Evolutionary conservation across 805 yeast genomes (phyloP).

Genomic region (Wickerhamomyces chambardii): DNA sequence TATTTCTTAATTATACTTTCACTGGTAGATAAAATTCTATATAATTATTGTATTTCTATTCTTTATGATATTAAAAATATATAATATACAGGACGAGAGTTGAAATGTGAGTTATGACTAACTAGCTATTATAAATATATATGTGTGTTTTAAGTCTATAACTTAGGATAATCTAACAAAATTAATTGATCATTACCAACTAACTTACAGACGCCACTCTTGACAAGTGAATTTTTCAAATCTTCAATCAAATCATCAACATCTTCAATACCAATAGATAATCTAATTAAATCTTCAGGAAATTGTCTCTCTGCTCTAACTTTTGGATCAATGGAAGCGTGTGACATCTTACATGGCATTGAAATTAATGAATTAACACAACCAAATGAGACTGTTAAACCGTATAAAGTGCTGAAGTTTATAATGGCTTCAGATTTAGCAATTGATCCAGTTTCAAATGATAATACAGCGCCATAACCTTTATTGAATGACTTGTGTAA

Average conservation of each 20-base stretch:
- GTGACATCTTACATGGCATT: constrained; percentile 94
- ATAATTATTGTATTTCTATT: too few relatives aligned
- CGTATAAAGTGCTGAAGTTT: constrained; percentile 67
- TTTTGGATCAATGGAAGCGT: constrained; percentile 89
- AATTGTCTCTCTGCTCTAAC: constrained; percentile 81
- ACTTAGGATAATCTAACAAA: constrained; percentile 10
- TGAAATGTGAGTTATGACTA: too few relatives aligned
- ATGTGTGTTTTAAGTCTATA: too few relatives aligned
- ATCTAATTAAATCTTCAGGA: constrained; percentile 86
- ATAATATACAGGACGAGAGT: too few relatives aligned
- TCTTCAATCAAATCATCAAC: constrained; percentile 76
- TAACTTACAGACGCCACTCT: constrained; percentile 49
- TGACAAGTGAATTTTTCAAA: constrained; percentile 57
- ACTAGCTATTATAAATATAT: too few relatives aligned
- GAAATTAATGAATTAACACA: constrained; percentile 89
- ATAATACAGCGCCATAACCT: constrained; percentile 86
- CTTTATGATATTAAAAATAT: too few relatives aligned
- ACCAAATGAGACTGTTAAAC: constrained; percentile 90
- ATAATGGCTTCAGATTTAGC: constrained; percentile 62
- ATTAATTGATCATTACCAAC: constrained; percentile 19
- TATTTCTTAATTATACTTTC: too few relatives aligned
- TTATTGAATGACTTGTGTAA: constrained; percentile 67
- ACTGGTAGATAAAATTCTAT: too few relatives aligned
- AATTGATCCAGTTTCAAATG: constrained; percentile 80
- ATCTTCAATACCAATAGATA: constrained; percentile 89